These are phyloP conservation scores for Gastrodia elata DNA, from an alignment of 106 monocot genomes.

Conservation along the genomic window DNA sequence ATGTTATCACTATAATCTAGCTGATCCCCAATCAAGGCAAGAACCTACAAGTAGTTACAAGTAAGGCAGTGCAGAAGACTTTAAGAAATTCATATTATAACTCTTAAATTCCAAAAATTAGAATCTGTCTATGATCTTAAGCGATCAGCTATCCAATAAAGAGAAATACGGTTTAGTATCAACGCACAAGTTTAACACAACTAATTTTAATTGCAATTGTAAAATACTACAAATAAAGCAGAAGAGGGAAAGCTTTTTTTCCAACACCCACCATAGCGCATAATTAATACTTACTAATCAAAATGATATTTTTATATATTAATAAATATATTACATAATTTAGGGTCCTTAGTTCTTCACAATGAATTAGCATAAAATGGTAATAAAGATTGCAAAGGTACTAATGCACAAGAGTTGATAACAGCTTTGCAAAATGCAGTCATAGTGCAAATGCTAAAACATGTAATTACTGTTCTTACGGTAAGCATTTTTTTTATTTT, in stretches of 20 bases:
- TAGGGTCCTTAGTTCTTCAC: too few relatives aligned
- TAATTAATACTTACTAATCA: too few relatives aligned
- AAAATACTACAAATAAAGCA: not conserved
- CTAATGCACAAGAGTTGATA: too few relatives aligned
- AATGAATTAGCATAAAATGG: too few relatives aligned
- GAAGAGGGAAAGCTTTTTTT: not conserved
- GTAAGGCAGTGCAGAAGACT: not conserved
- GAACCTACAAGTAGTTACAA: slow-evolving; percentile 31
- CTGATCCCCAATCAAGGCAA: slow-evolving; percentile 87
- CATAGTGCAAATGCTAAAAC: too few relatives aligned
- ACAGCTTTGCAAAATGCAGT: too few relatives aligned
- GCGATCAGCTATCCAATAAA: not conserved
- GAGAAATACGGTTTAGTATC: not conserved
- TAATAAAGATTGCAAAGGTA: too few relatives aligned
- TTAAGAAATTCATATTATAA: not conserved
- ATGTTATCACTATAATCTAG: slow-evolving; percentile 77
- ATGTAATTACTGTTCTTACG: too few relatives aligned
- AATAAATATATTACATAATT: too few relatives aligned
- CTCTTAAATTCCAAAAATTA: not conserved
- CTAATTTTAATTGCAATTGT: not conserved
- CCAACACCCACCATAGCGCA: too few relatives aligned
- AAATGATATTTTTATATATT: too few relatives aligned
- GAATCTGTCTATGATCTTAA: not conserved
- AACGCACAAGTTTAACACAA: not conserved
- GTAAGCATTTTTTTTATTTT: too few relatives aligned